phyloP scores from a whole-genome alignment of 176 grass and related monocot genomes.

The Carex littledalei region DNA sequence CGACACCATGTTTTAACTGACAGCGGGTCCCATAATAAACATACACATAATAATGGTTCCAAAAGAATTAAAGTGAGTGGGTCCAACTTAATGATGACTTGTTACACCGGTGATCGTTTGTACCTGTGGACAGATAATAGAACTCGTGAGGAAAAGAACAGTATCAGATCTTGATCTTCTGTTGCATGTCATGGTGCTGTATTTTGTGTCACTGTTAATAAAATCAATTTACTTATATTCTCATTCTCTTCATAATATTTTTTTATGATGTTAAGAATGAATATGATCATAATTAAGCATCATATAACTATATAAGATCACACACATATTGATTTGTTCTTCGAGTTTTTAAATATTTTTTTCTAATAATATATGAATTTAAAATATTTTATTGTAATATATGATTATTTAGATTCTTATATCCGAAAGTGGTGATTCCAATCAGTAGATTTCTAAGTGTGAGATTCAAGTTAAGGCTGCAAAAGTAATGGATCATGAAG shows the following conservation, averaged over 20 bases:
- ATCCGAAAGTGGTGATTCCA: neutral
- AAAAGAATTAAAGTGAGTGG: neutral
- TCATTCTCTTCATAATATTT: too few species aligned
- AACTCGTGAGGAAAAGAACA: neutral
- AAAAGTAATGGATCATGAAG: neutral
- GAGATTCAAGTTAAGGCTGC: neutral
- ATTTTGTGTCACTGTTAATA: neutral
- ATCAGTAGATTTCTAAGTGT: neutral
- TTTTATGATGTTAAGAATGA: neutral
- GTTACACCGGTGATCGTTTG: conserved; percentile 1
- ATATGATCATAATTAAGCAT: neutral
- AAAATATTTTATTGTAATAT: neutral
- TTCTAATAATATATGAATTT: neutral
- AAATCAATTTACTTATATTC: neutral
- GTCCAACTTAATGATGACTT: neutral
- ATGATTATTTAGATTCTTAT: neutral
- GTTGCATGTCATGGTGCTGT: neutral
- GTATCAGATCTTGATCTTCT: neutral
- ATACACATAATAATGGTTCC: neutral
- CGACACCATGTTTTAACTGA: neutral
- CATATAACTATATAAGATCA: neutral
- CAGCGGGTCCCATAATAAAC: neutral
- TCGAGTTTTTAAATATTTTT: neutral
- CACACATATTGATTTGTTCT: neutral
- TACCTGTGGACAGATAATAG: neutral